A percentile compares a stretch with the other conserved stretches of the same genome.
These are phyloP conservation scores for Straminergon stramineum DNA, from an alignment of 225 moss, liverwort and hornwort genomes.

Conservation along the genomic window DNA sequence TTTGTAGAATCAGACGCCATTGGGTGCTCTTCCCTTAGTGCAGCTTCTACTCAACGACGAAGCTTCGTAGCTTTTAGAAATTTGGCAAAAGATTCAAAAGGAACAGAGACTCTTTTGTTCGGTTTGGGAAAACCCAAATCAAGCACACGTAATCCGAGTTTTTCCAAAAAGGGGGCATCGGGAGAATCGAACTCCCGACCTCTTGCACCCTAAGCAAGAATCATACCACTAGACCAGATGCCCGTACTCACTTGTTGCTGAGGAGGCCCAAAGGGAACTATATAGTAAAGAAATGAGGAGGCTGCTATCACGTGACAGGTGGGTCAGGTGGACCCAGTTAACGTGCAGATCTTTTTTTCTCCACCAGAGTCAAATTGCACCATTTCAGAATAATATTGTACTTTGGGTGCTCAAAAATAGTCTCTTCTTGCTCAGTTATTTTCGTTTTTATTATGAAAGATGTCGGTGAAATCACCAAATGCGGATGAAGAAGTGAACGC, in stretches of 20 bases:
- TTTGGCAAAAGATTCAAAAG: neutral
- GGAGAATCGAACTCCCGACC: constrained; percentile 23
- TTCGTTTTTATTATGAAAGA: neutral
- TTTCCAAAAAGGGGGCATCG: neutral
- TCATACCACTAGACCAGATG: constrained; percentile 26
- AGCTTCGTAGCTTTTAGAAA: neutral
- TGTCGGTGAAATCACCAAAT: neutral
- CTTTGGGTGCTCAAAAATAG: no score
- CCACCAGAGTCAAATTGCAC: neutral
- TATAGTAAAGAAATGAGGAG: neutral
- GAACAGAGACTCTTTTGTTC: no score
- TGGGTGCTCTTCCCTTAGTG: no score
- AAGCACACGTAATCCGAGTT: neutral
- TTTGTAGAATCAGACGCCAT: no score
- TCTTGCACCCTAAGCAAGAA: constrained; percentile 20
- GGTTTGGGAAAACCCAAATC: no score
- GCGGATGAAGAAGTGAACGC: no score
- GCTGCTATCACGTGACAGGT: fast-evolving
- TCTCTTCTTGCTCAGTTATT: neutral
- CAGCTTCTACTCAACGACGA: neutral
- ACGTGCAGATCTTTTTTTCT: neutral
- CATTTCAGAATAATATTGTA: no score
- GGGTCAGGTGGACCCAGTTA: neutral
- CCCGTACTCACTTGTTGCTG: neutral
- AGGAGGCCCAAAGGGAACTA: fast-evolving